Base-by-base conservation (phyloP, 2,329 filamentous ascomycete species). In the Parasarocladium wereldwijsianum region DNA sequence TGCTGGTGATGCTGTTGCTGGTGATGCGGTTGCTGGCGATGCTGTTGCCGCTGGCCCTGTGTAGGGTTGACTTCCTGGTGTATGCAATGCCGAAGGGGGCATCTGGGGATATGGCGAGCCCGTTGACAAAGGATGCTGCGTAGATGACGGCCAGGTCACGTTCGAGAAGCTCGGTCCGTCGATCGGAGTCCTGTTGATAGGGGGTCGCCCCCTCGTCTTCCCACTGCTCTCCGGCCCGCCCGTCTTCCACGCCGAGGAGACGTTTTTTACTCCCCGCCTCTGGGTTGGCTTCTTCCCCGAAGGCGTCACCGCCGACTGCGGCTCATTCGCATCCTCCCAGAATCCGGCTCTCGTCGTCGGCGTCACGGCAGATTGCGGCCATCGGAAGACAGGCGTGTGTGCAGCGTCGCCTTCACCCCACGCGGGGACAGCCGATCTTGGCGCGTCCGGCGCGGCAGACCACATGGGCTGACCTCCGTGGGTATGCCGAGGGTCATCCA, bases 241-340 rank as follows among this genome's bases (percentile, higher is more conserved):
- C 38, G 72, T 72, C 32, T 78, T 73, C 86, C 86, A 94, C 1
- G 86, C 86, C 8, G 85, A 93, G 1, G 85, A 93, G 1, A 93
- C 83, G 6, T 82, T 84, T 44, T 72, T 72, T 1, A 84, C 80
- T 0, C 85, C 85, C 47, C 92, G 80, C 4, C 82, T 70, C 32
- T 50, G 51, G 3, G 44, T 31, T 12, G 61, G 51, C 34, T 67
- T 62, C 3, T 55, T 52, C 37, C 64, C 75, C 31, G 67, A 71
- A 1, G 77, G 73, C 4, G 76, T 80, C n/a, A 81, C 61, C 4
- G 81, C 80, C 1, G 83, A 85, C 28, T 66, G 73, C 8, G 81
- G 78, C 38, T 83, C 77, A 26, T 48, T 35, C 3, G 56, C 36
- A n/a, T 70, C 65, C n/a, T 58, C 55, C 67, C 67, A 71, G 38